Conservation (phyloP, 441 rosid species). For the Brassica hybrid region DNA sequence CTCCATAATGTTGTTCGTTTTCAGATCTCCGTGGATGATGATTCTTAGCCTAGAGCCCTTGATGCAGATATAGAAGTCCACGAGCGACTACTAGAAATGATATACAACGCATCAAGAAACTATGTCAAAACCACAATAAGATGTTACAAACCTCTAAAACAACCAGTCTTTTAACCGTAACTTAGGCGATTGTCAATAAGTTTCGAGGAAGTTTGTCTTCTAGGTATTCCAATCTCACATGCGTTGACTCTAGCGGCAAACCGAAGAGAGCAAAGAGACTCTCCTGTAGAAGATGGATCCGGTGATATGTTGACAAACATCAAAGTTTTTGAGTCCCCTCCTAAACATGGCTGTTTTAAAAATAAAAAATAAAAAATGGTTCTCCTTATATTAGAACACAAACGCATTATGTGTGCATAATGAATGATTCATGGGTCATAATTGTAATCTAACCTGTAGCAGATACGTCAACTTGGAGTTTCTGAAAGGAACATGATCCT, state of each 20-base stretch:
- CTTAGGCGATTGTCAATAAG: constrained; percentile 64
- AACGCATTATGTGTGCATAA: not conserved
- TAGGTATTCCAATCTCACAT: constrained; percentile 90
- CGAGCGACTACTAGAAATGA: too few relatives aligned
- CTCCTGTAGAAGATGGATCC: constrained; percentile 82
- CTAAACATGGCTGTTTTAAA: constrained; percentile 85
- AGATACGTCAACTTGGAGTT: constrained; percentile 94
- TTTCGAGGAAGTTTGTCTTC: constrained; percentile 66
- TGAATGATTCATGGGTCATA: not conserved
- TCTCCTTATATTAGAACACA: constrained; percentile 3
- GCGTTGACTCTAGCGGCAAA: constrained; percentile 98
- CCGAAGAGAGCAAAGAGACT: constrained; percentile 91
- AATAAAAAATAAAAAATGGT: not conserved
- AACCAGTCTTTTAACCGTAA: constrained; percentile 34
- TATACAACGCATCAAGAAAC: not conserved
- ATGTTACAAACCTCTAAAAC: constrained; percentile 28
- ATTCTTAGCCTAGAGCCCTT: too few relatives aligned
- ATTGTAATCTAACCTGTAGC: constrained; percentile 72
- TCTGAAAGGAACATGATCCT: constrained; percentile 95
- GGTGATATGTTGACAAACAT: constrained; percentile 97
- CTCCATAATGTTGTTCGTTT: too few relatives aligned
- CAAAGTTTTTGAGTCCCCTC: constrained; percentile 95
- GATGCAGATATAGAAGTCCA: too few relatives aligned
- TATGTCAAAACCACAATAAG: constrained; percentile 36
- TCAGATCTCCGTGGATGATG: too few relatives aligned